Base-by-base conservation (phyloP, 345 rosid species). In the Lepidium africanum region DNA sequence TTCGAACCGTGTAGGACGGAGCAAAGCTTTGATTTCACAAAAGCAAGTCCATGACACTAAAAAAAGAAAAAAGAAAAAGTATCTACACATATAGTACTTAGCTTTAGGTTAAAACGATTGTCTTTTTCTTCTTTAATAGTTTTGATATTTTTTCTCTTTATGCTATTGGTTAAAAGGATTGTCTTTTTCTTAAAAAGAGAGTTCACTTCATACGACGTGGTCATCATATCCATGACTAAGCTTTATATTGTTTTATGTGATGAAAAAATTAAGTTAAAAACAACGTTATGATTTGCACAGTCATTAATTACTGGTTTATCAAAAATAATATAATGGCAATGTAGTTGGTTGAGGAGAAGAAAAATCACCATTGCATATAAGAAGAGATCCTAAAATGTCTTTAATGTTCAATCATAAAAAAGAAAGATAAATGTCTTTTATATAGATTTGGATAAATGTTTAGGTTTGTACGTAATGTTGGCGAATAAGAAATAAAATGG, bases 401-500 rank as follows among this genome's bases (percentile, higher is more conserved):
- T 25, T 40, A 42, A 13, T 30, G 13, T n/a, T 71, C 7, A 45
- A 25, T 45, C 63, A 54, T 13, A 41, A 13, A 25, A 25, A 25
- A 4, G 9, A 27, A 39, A 13, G 25, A 30, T 71, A n/a, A n/a
- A n/a, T n/a, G n/a, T n/a, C 37, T 52, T 16, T 42, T 35, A 51
- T 50, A 53, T 54, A 63, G 56, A 58, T 73, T 65, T 65, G 60
- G 62, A 66, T 66, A 73, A 64, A 40, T 63, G 51, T 72, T 47
- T 47, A 38, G 57, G 52, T 47, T 21, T 64, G 59, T 30, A 64
- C 42, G 43, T 45, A 46, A 47, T 33, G 6, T 41, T 50, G 40
- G 15, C 49, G 25, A 50, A 59, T 54, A 65, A 48, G 33, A 40
- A 33, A 73, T 58, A 50, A 49, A 42, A 64, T 13, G n/a, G 72